These are phyloP conservation scores for Lactarius sanguifluus DNA, from an alignment of 768 basidiomycete species.

Conservation along the genomic window DNA sequence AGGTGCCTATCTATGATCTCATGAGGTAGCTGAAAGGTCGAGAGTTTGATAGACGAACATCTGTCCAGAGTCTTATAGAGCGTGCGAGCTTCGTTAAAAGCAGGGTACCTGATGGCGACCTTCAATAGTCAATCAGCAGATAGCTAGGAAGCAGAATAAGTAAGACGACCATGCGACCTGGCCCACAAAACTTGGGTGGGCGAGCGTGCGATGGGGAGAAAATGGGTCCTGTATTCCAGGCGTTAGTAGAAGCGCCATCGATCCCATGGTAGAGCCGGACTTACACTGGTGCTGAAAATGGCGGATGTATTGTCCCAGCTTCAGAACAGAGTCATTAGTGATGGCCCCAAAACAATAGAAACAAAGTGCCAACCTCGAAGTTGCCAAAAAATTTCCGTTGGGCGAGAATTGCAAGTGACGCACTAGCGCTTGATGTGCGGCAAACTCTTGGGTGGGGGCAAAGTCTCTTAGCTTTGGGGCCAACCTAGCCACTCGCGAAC, in stretches of 20 bases:
- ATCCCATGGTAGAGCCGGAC: conserved; percentile 25
- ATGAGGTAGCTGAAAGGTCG: conserved; percentile 2
- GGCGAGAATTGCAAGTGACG: conserved; percentile 76
- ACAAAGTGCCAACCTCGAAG: conserved; percentile 52
- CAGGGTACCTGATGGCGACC: conserved; percentile 62
- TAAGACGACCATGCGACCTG: conserved; percentile 66
- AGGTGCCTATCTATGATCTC: conserved; percentile 58
- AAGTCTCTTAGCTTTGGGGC: conserved; percentile 55
- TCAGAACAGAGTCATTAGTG: conserved; percentile 10
- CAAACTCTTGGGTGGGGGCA: conserved; percentile 57
- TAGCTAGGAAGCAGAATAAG: neutral
- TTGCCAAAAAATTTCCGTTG: conserved; percentile 70
- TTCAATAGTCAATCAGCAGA: conserved; percentile 30
- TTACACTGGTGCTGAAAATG: conserved; percentile 63
- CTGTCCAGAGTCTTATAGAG: conserved; percentile 71
- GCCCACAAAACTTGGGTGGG: conserved; percentile 69
- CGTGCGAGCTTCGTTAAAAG: conserved; percentile 64
- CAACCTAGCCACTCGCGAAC: conserved; percentile 54
- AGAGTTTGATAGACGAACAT: conserved; percentile 42
- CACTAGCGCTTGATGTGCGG: conserved; percentile 66
- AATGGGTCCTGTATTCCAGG: conserved; percentile 50
- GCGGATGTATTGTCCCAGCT: conserved; percentile 74
- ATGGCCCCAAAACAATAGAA: neutral
- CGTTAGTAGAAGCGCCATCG: neutral
- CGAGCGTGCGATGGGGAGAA: conserved; percentile 57